Base-by-base conservation (phyloP, 495 filamentous ascomycete species). In the Penicillium silybi region DNA sequence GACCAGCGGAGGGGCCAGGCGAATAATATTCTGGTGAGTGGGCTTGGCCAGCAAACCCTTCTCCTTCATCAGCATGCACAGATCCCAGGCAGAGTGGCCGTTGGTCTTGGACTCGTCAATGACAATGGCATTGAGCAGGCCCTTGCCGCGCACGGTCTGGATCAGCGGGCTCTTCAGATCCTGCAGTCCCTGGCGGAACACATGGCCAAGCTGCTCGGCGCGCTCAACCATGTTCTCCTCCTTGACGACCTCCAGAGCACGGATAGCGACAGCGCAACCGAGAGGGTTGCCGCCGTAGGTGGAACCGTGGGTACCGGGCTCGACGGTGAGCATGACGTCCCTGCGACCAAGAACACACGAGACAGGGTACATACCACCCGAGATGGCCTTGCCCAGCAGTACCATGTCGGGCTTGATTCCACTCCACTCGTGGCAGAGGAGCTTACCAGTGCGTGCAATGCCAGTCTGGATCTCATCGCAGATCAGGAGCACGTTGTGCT, bases 401-500 rank as follows among this genome's bases (percentile, higher is more conserved):
- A 99, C 86, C 63, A 99, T 75, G 65, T 99, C 95, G 15, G 93
- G 93, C 74, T 91, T 93, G 76, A 99, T 88, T 51, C 85, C 87
- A 46, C 89, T 86, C 90, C 95, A 97, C 69, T 97, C 85, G 61
- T 85, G 85, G 77, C 93, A 97, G 22, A 99, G 79, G 69, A 99
- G 85, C 59, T 86, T 86, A 20, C 93, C 93, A 13, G 95, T 97
- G 48, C 93, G 84, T 46, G 91, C 95, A 71, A 99, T 95, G 58
- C 92, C 85, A 20, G 95, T 99, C 71, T 99, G 93, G 64, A 99
- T 97, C 81, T 99, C 93, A 65, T 99, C 93, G 65, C 90, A 96
- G 64, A 99, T 96, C 56, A 99, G 67, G 29, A 99, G 82, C 19
- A 92, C 90, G 58, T 96, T 95, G 77, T 97, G 81, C 72, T 93